Conservation (phyloP, 2,329 filamentous ascomycete genomes). For the Helminthosporium solani region DNA sequence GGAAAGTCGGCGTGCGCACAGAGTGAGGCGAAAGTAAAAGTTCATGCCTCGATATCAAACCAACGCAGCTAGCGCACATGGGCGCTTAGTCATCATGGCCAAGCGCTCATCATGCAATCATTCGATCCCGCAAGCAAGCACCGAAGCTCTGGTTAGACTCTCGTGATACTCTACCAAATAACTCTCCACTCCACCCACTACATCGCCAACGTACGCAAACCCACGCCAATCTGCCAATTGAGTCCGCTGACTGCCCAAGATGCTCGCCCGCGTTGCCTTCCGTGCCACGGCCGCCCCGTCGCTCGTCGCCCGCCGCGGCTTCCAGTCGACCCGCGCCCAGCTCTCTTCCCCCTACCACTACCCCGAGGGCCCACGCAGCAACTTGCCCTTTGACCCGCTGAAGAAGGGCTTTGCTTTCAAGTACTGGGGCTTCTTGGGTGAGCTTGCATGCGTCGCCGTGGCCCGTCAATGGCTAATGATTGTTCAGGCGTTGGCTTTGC, state of each 20-base stretch:
- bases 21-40: not conserved
- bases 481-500: slow-evolving; percentile 58
- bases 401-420: slow-evolving; percentile 79
- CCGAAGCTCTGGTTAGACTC: too few relatives aligned
- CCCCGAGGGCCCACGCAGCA: slow-evolving; percentile 90
- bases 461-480: slow-evolving; percentile 41
- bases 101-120: not conserved
- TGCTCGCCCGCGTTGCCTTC: slow-evolving; percentile 70
- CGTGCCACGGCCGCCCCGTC: slow-evolving; percentile 62
- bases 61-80: not conserved
- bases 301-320: slow-evolving; percentile 82
- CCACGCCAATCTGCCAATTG: slow-evolving; percentile 24
- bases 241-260: slow-evolving; percentile 57
- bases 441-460: slow-evolving; percentile 32
- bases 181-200: slow-evolving; percentile 23
- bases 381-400: slow-evolving; percentile 95
- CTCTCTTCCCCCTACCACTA: slow-evolving; percentile 95
- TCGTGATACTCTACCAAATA: too few relatives aligned
- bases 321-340: slow-evolving; percentile 85
- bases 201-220: slow-evolving; percentile 31
- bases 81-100: not conserved
- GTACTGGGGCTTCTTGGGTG: slow-evolving; percentile 81
- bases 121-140: not conserved
- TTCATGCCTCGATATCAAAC: not conserved
- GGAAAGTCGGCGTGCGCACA: too few relatives aligned